phyloP scores from a whole-genome alignment of 805 yeast species.

The Ogataea nakhonphanomensis region DNA sequence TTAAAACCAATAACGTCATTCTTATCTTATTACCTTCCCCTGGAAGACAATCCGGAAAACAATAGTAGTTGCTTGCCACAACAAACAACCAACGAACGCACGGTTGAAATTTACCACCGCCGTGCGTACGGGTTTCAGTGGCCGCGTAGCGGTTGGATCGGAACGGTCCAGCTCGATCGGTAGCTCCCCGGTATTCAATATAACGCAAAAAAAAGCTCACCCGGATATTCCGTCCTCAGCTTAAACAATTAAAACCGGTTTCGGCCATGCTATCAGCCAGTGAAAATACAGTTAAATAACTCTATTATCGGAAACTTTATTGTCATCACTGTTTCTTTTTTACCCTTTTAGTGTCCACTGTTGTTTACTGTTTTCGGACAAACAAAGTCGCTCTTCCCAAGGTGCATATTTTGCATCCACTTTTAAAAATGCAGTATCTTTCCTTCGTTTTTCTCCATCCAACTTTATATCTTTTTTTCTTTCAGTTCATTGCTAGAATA shows the following conservation, averaged over 20 bases:
- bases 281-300: constrained; percentile 9
- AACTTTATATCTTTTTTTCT: constrained; percentile 13
- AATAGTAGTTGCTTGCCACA: not conserved
- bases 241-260: constrained; percentile 5
- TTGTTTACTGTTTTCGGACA: constrained; percentile 20
- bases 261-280: constrained; percentile 4
- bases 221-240: constrained; percentile 7
- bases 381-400: constrained; percentile 11
- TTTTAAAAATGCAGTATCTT: constrained; percentile 18
- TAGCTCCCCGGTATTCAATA: constrained; percentile 2
- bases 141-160: constrained; percentile 6
- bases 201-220: constrained; percentile 7
- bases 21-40: no score
- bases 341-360: constrained; percentile 13
- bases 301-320: constrained; percentile 4
- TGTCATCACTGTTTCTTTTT: constrained; percentile 16
- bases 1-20: no score
- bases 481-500: constrained; percentile 16
- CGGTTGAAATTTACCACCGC: not conserved
- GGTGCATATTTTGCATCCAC: constrained; percentile 15
- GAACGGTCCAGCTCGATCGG: constrained; percentile 11
- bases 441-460: constrained; percentile 14
- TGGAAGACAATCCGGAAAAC: no score
- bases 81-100: not conserved
- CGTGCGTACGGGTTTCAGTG: not conserved